Conservation (phyloP, 768 basidiomycete genomes). For the Daedaleopsis sinensis region DNA sequence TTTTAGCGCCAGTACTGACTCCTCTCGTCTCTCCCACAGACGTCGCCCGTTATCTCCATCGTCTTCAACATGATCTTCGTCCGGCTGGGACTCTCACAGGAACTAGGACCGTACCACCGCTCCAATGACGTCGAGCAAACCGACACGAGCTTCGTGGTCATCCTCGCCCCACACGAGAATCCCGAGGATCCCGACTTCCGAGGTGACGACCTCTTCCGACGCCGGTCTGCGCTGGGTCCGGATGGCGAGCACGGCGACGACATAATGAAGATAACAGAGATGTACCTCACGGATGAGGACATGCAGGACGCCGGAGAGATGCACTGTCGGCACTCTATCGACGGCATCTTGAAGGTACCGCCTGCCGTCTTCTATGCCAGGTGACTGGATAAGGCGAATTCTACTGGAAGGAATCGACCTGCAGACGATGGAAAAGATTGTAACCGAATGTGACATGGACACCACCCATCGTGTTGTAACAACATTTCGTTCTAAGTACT, state of each 20-base stretch:
- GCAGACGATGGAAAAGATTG: too few species aligned
- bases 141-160: background rate
- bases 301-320: background rate
- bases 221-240: background rate
- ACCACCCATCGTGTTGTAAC: too few species aligned
- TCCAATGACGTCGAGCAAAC: background rate
- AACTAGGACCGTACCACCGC: background rate
- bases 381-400: too few species aligned
- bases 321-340: background rate
- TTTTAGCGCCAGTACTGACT: background rate
- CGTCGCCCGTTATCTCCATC: constrained; percentile 44
- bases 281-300: background rate
- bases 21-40: constrained; percentile 19
- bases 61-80: constrained; percentile 47
- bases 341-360: background rate
- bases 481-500: too few species aligned
- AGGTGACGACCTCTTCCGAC: background rate
- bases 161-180: background rate
- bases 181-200: background rate
- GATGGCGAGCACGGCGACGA: background rate
- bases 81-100: constrained; percentile 32
- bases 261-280: background rate
- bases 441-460: too few species aligned
- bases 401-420: too few species aligned
- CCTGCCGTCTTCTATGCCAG: background rate